phyloP scores from a whole-genome alignment of 2,329 filamentous ascomycete species.

The Malbranchea cinnamomea region DNA sequence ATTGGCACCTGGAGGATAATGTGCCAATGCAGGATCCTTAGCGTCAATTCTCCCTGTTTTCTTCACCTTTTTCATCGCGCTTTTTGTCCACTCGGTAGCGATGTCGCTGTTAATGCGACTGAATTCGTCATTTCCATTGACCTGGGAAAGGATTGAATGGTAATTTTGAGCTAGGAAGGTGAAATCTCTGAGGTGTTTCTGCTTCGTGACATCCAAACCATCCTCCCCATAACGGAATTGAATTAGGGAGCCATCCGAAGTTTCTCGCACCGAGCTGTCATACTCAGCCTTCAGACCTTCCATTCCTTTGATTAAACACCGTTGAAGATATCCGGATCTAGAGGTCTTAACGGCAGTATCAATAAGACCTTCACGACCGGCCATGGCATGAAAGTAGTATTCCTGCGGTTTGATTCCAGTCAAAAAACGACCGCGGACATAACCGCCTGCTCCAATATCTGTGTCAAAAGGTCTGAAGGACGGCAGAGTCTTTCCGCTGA shows the following conservation, averaged over 20 bases:
- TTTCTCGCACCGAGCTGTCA: slow-evolving; percentile 80
- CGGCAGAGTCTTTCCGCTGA: slow-evolving; percentile 88
- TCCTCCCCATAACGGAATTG: slow-evolving; percentile 97
- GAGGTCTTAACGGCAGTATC: slow-evolving; percentile 98
- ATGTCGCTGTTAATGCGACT: slow-evolving; percentile 51
- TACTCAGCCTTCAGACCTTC: slow-evolving; percentile 87
- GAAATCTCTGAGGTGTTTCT: slow-evolving; percentile 81
- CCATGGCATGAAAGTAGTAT: slow-evolving; percentile 99
- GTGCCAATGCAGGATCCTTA: slow-evolving; percentile 60
- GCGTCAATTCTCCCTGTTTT: slow-evolving; percentile 54
- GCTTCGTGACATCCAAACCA: slow-evolving; percentile 84
- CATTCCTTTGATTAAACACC: slow-evolving; percentile 97
- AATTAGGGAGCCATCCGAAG: slow-evolving; percentile 74
- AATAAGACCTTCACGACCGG: slow-evolving; percentile 91
- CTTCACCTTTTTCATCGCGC: slow-evolving; percentile 61
- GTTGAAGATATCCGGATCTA: slow-evolving; percentile 86
- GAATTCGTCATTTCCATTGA: slow-evolving; percentile 48
- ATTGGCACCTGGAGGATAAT: slow-evolving; percentile 60
- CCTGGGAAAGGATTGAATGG: slow-evolving; percentile 59
- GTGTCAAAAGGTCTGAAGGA: slow-evolving; percentile 91
- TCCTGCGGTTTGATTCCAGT: slow-evolving; percentile 95
- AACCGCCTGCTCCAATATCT: slow-evolving; percentile 76
- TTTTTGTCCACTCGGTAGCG: slow-evolving; percentile 45
- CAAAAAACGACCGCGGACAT: slow-evolving; percentile 91
- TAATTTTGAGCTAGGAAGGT: slow-evolving; percentile 81